These are phyloP conservation scores for Chaetoceros tenuissimus DNA, from an alignment of 108 stramenopile species.

Conservation along the genomic window DNA sequence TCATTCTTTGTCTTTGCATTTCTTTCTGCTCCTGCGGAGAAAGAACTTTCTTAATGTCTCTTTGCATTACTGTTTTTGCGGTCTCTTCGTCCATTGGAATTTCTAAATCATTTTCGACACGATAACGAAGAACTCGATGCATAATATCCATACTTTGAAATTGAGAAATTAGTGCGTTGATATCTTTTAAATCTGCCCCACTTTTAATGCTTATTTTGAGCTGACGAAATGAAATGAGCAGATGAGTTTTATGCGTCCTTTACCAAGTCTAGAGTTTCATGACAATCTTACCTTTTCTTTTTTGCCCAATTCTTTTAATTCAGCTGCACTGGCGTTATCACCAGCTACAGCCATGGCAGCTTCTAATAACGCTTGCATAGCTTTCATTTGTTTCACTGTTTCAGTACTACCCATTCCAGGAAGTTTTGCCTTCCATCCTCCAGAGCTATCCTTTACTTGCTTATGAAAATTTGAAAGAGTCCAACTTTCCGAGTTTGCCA, in stretches of 20 bases:
- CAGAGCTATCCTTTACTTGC: constrained; percentile 42
- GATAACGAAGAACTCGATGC: constrained; percentile 67
- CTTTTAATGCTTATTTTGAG: constrained; percentile 27
- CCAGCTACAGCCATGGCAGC: constrained; percentile 55
- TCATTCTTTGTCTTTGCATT: constrained; percentile 27
- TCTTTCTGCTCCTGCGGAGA: constrained; percentile 47
- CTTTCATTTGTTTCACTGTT: constrained; percentile 54
- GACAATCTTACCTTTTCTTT: constrained; percentile 32
- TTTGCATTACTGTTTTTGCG: constrained; percentile 56
- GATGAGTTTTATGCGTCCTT: too few species aligned
- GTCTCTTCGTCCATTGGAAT: constrained; percentile 48
- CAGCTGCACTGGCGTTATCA: constrained; percentile 34
- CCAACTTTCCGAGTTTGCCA: constrained; percentile 53
- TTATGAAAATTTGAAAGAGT: constrained; percentile 52
- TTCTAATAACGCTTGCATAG: constrained; percentile 37
- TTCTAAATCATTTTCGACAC: constrained; percentile 42
- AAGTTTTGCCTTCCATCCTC: constrained; percentile 51
- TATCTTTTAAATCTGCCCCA: constrained; percentile 51
- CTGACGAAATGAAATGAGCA: too few species aligned
- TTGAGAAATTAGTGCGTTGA: constrained; percentile 47
- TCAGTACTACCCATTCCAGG: constrained; percentile 44
- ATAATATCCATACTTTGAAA: constrained; percentile 71
- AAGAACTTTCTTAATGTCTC: constrained; percentile 48
- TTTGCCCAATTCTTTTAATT: constrained; percentile 39
- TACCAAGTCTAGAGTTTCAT: too few species aligned